Evolutionary conservation across 2,329 filamentous ascomycete species (phyloP).

Genomic region (Xylaria sp.): DNA sequence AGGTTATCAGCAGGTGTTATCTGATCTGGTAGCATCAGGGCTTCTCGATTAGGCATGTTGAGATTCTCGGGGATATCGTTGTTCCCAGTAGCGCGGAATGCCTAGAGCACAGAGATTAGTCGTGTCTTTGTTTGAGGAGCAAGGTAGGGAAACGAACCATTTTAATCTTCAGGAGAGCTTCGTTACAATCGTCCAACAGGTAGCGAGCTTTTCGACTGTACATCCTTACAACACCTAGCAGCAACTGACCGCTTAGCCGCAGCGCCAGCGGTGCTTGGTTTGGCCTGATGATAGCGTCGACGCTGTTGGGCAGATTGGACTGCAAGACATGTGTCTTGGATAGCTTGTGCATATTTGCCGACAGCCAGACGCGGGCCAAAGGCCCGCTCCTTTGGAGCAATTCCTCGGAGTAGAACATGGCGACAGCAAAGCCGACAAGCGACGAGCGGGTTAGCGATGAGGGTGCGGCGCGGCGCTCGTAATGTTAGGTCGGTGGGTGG

Average conservation of each 20-base stretch:
- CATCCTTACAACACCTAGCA: slow-evolving; percentile 96
- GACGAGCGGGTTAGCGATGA: slow-evolving; percentile 35
- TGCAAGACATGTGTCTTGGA: slow-evolving; percentile 96
- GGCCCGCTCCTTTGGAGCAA: slow-evolving; percentile 97
- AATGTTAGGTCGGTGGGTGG: background rate
- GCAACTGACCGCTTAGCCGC: slow-evolving; percentile 90
- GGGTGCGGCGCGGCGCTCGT: slow-evolving; percentile 35
- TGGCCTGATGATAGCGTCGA: slow-evolving; percentile 93
- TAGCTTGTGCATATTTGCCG: slow-evolving; percentile 97
- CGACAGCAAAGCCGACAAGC: background rate
- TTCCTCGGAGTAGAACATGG: slow-evolving; percentile 98
- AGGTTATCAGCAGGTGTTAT: slow-evolving; percentile 91
- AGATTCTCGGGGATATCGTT: slow-evolving; percentile 92
- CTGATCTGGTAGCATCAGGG: slow-evolving; percentile 88
- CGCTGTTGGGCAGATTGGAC: slow-evolving; percentile 93
- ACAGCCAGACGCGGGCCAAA: slow-evolving; percentile 96
- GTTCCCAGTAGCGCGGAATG: slow-evolving; percentile 92
- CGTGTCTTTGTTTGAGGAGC: slow-evolving; percentile 24
- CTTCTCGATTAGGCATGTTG: slow-evolving; percentile 83
- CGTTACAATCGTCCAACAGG: slow-evolving; percentile 95
- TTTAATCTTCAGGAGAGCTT: slow-evolving; percentile 97
- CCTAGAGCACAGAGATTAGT: slow-evolving; percentile 65
- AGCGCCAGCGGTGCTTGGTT: slow-evolving; percentile 95
- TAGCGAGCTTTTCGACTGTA: slow-evolving; percentile 98
- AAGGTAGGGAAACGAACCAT: slow-evolving; percentile 70